A percentile compares a stretch with the other conserved stretches of the same genome.
Evolutionary conservation across 306 rosid species (phyloP).

Genomic region (Dalbergia oliveri): DNA sequence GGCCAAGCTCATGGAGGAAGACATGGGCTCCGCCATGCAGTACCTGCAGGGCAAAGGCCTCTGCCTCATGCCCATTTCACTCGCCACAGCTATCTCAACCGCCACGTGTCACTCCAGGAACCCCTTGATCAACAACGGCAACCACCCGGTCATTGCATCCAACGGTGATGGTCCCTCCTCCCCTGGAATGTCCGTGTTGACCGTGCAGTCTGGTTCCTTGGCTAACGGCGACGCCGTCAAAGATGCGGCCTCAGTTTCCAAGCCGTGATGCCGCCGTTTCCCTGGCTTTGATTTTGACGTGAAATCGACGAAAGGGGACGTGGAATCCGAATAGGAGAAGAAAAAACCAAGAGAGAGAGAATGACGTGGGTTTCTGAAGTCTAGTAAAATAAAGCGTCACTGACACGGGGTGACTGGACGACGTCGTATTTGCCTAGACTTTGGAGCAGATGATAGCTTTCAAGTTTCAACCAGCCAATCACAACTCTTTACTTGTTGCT

Average conservation of each 20-base stretch:
- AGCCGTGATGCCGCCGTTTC: slow-evolving; percentile 62
- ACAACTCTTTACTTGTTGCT: not conserved
- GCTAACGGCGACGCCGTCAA: slow-evolving; percentile 65
- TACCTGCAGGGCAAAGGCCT: slow-evolving; percentile 96
- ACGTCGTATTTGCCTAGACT: slow-evolving; percentile 79
- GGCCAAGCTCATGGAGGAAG: slow-evolving; percentile 94
- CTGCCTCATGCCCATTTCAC: slow-evolving; percentile 97
- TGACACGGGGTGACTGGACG: slow-evolving; percentile 41
- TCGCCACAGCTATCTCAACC: slow-evolving; percentile 89
- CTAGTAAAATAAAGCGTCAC: slow-evolving; percentile 61
- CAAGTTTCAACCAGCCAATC: slow-evolving; percentile 29
- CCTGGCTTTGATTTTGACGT: slow-evolving; percentile 28
- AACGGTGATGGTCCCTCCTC: slow-evolving; percentile 86
- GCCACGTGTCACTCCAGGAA: slow-evolving; percentile 84
- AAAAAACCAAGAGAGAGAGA: not conserved
- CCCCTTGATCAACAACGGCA: slow-evolving; percentile 51
- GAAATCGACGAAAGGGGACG: not conserved
- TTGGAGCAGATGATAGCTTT: slow-evolving; percentile 48
- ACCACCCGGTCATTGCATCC: slow-evolving; percentile 43
- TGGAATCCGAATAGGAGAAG: not conserved
- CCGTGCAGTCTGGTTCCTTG: slow-evolving; percentile 72
- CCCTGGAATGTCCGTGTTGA: slow-evolving; percentile 83
- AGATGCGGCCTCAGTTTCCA: slow-evolving; percentile 77
- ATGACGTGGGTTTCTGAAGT: slow-evolving; percentile 57
- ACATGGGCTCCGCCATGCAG: slow-evolving; percentile 99